phyloP scores from a whole-genome alignment of 805 yeast genomes.

The Debaryomyces tyrocola region DNA sequence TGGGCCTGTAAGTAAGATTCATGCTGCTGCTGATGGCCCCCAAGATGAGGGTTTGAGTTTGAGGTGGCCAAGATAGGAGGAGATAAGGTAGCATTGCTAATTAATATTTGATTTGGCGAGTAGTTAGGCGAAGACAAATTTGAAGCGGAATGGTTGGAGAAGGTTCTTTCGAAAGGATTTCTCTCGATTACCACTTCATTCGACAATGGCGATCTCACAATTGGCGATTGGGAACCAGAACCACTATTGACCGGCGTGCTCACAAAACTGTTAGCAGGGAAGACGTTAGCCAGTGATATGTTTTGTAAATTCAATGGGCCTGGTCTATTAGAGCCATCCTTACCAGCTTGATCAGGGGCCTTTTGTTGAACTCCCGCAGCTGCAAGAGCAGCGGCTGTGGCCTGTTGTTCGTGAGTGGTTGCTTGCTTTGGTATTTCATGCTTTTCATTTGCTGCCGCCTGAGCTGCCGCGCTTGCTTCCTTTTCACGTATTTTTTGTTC shows the following conservation, averaged over 20 bases:
- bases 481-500: not conserved
- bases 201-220: slow-evolving; percentile 30
- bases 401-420: not conserved
- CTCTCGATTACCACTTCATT: slow-evolving; percentile 13
- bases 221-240: slow-evolving; percentile 22
- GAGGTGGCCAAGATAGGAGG: slow-evolving; percentile 3
- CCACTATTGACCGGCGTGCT: not conserved
- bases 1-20: slow-evolving; percentile 38
- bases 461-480: not conserved
- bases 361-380: not conserved
- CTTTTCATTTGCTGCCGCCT: not conserved
- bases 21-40: slow-evolving; percentile 27
- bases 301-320: not conserved
- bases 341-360: not conserved
- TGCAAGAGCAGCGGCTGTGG: not conserved
- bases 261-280: too few relatives aligned
- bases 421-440: not conserved
- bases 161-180: slow-evolving; percentile 39
- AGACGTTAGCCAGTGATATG: too few relatives aligned
- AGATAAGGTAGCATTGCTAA: not conserved
- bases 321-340: not conserved
- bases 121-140: slow-evolving; percentile 8
- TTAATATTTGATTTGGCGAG: slow-evolving; percentile 7
- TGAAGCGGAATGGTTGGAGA: slow-evolving; percentile 11
- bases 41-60: not conserved